Conservation (phyloP, 768 basidiomycete genomes). For the Leucocoprinus birnbaumii region DNA sequence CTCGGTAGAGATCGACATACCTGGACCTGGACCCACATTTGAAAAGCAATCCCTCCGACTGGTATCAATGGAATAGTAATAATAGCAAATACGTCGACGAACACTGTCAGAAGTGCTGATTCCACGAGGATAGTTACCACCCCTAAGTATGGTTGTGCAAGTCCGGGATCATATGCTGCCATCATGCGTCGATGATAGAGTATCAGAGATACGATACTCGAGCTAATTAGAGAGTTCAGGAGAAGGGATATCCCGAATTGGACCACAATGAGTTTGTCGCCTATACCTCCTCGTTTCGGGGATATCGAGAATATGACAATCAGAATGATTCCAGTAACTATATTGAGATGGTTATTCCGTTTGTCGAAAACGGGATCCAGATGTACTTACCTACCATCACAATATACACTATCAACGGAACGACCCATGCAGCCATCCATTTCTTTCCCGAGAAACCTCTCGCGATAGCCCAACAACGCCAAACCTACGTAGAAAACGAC, state of each 20-base stretch:
- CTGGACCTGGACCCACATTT: slow-evolving; percentile 2
- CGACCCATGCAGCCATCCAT: neutral
- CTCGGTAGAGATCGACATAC: neutral
- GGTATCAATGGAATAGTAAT: neutral
- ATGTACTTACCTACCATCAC: neutral
- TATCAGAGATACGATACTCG: neutral
- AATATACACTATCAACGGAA: neutral
- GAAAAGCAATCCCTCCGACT: neutral
- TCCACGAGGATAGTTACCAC: slow-evolving; percentile 15
- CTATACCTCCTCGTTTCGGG: neutral
- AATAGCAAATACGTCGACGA: neutral
- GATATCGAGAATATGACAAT: neutral
- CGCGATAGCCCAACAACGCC: slow-evolving; percentile 1
- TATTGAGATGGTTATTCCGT: neutral
- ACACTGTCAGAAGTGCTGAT: slow-evolving; percentile 13
- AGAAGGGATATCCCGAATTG: neutral
- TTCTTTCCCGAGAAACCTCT: neutral
- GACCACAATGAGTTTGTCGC: neutral
- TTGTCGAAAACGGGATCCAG: too few relatives aligned
- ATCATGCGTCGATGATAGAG: neutral
- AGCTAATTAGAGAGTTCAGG: neutral
- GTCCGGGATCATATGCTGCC: neutral
- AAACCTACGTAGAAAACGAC: neutral
- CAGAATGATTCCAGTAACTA: neutral
- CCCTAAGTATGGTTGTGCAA: neutral